Base-by-base conservation (phyloP, 306 rosid genomes). In the Lathyrus aphaca region DNA sequence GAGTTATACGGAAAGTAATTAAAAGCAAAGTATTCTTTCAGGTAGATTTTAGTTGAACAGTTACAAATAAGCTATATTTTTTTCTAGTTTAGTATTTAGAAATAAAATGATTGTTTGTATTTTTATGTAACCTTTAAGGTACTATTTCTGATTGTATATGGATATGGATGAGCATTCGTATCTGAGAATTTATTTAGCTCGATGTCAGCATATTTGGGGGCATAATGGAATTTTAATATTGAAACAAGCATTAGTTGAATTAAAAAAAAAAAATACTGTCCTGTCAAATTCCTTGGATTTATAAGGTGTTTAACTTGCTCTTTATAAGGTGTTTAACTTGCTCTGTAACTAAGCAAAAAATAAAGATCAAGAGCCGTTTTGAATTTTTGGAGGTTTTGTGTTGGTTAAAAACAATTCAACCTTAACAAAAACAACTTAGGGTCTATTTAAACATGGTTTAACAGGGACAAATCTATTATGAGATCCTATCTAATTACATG, bases 1-100 rank as follows among this genome's bases (percentile, higher is more conserved):
- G 77, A 56, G 72, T 64, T 86, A 79, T 44, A 79, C 77, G 27
- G 16, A 38, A 65, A 68, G 68, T 56, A 39, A 23, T 53, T 62
- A 46, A 42, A 57, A 15, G 46, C 54, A 55, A 61, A 69, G 55
- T 69, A 44, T 59, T 46, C 50, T 43, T 70, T 64, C 25, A 64
- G 30, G 40, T 72, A 48, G 71, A 73, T 72, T 72, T 68, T 50
- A 68, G 43, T 59, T 45, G 17, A 56, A 50, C 54, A 14, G 75
- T 43, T 61, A 42, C 27, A 16, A 40, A 44, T 13, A 69, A 69
- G 32, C 67, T 66, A 37, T 58, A 62, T 55, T 18, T 45, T 51
- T 58, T 42, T 62, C 51, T 43, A 27, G 66, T 69, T 72, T 73
- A 30, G 62, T 10, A 53, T 43, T 13, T 53, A 55, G 35, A 79